Evolutionary conservation across 2,329 filamentous ascomycete genomes (phyloP).

Genomic region (Aspergillus niger): DNA sequence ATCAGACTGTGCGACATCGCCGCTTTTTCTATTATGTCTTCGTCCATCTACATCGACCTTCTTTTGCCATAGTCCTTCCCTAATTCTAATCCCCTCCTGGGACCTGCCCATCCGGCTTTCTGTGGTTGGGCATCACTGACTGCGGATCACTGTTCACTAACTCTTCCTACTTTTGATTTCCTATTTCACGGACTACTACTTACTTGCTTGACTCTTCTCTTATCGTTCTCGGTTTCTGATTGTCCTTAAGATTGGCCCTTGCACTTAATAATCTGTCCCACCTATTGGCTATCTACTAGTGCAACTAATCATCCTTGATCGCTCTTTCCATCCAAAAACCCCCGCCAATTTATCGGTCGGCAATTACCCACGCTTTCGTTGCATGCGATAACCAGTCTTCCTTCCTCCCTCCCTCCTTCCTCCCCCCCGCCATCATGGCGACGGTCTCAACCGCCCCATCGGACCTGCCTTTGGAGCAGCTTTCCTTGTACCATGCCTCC

Average conservation of each 20-base stretch:
- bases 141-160: too few relatives aligned
- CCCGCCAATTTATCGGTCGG: background rate
- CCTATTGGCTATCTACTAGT: background rate
- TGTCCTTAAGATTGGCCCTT: constrained; percentile 6
- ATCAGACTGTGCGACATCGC: constrained; percentile 11
- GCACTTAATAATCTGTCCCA: constrained; percentile 9
- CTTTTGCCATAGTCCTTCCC: constrained; percentile 12
- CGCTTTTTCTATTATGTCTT: constrained; percentile 19
- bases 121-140: too few relatives aligned
- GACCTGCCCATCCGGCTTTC: constrained; percentile 9
- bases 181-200: too few relatives aligned
- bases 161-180: too few relatives aligned
- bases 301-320: constrained; percentile 1
- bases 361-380: constrained; percentile 6
- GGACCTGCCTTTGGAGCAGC: constrained; percentile 73
- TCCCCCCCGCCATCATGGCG: constrained; percentile 65
- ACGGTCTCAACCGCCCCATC: constrained; percentile 75
- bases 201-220: too few relatives aligned
- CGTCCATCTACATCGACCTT: constrained; percentile 1
- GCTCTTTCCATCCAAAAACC: constrained; percentile 6
- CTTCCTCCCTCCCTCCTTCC: constrained; percentile 6
- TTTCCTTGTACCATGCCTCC: constrained; percentile 85
- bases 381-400: constrained; percentile 10
- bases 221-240: background rate
- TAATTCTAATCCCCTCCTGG: constrained; percentile 9